Conservation (phyloP, 2,329 filamentous ascomycete species). For the Chrysoporthe austroafricana region DNA sequence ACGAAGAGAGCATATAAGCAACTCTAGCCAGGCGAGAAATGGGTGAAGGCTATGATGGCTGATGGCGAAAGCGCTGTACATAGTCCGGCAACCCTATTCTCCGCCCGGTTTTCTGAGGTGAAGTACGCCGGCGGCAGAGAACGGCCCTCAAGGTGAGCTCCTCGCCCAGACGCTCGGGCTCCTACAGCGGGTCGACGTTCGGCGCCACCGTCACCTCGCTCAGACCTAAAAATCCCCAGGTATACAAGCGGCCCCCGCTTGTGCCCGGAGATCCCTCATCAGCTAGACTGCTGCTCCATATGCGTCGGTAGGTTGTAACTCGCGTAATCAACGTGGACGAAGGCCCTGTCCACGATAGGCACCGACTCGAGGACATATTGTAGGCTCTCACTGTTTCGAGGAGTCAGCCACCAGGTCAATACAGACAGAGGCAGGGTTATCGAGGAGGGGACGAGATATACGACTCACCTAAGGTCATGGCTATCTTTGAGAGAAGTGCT, state of each 20-base stretch:
- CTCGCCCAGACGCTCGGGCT: not conserved
- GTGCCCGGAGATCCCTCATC: constrained; percentile 5
- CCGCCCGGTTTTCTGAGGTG: not conserved
- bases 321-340: constrained; percentile 69
- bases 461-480: constrained; percentile 68
- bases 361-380: constrained; percentile 86
- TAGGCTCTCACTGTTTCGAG: constrained; percentile 62
- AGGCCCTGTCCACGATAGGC: constrained; percentile 74
- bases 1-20: too few relatives aligned
- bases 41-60: not conserved
- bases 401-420: constrained; percentile 10
- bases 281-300: constrained; percentile 49
- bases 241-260: not conserved
- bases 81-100: too few relatives aligned
- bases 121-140: not conserved
- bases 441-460: not conserved
- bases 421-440: not conserved
- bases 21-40: not conserved
- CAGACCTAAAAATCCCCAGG: not conserved
- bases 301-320: constrained; percentile 66
- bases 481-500: constrained; percentile 76
- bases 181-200: not conserved
- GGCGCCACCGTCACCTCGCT: constrained; percentile 17
- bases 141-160: not conserved
- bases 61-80: not conserved